These are phyloP conservation scores for Hemisphaericaspora lyxosophila DNA, from an alignment of 1,139 yeast genomes.

Conservation along the genomic window DNA sequence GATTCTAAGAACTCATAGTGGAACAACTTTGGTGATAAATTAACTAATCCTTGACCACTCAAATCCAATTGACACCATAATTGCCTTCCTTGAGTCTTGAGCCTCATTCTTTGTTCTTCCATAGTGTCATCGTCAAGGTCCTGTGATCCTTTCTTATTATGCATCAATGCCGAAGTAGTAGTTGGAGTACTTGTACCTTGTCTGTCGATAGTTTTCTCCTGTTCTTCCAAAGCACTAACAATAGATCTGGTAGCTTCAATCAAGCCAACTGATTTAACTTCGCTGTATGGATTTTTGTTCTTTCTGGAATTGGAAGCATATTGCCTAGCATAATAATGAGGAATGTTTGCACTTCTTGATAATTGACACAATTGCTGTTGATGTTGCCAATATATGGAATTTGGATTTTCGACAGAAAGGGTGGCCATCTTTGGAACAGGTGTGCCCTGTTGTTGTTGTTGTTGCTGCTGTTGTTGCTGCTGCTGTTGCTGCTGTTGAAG, in stretches of 20 bases:
- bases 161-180: slow-evolving; percentile 47
- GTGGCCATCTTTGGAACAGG: slow-evolving; percentile 29
- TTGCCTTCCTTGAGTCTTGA: slow-evolving; percentile 70
- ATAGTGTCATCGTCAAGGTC: slow-evolving; percentile 69
- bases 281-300: slow-evolving; percentile 46
- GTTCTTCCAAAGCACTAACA: slow-evolving; percentile 45
- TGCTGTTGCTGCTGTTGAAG: slow-evolving; percentile 19
- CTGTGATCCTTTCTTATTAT: slow-evolving; percentile 60
- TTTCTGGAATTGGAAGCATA: slow-evolving; percentile 81
- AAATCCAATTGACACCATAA: slow-evolving; percentile 94
- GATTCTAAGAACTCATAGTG: slow-evolving; percentile 84
- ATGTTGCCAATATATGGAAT: slow-evolving; percentile 78
- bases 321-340: slow-evolving; percentile 90
- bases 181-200: slow-evolving; percentile 26
- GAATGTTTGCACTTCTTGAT: slow-evolving; percentile 69
- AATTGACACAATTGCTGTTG: slow-evolving; percentile 79
- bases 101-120: slow-evolving; percentile 72
- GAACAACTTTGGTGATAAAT: slow-evolving; percentile 71
- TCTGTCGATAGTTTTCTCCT: slow-evolving; percentile 22
- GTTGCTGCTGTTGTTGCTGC: slow-evolving; percentile 19
- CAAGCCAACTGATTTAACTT: slow-evolving; percentile 44
- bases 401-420: slow-evolving; percentile 47
- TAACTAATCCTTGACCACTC: slow-evolving; percentile 81
- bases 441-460: slow-evolving; percentile 21
- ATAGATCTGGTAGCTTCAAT: slow-evolving; percentile 57